Percentiles rank a stretch among this genome's conserved stretches.
phyloP scores from a whole-genome alignment of 83 land plant species.

The Thuja plicata region DNA sequence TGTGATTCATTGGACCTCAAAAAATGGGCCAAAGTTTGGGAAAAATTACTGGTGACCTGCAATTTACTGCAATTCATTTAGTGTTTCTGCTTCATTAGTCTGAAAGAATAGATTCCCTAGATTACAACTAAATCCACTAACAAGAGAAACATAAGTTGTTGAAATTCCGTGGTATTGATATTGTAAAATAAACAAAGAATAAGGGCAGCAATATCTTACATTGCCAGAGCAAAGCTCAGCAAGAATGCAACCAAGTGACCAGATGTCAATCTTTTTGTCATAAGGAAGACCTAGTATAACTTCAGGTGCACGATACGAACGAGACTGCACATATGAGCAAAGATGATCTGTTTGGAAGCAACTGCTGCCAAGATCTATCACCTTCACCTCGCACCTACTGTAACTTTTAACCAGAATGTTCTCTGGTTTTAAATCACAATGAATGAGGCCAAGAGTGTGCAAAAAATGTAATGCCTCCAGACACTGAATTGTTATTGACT shows the following conservation, averaged over 20 bases:
- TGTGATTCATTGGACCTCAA: too few relatives aligned
- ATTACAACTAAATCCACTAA: neutral
- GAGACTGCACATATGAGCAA: constrained; percentile 88
- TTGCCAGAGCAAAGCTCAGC: constrained; percentile 95
- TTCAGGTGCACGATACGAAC: constrained; percentile 92
- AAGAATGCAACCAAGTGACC: constrained; percentile 92
- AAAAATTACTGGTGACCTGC: too few relatives aligned
- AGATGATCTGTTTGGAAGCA: constrained; percentile 88
- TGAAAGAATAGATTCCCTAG: neutral
- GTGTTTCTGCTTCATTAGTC: too few relatives aligned
- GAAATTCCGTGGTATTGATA: neutral
- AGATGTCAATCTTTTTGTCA: constrained; percentile 84
- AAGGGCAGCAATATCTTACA: constrained; percentile 50
- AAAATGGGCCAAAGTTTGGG: too few relatives aligned
- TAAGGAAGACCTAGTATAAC: constrained; percentile 86
- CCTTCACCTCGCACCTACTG: constrained; percentile 89
- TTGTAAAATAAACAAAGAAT: neutral
- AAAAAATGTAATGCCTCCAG: constrained; percentile 82
- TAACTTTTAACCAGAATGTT: constrained; percentile 84
- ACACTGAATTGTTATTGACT: constrained; percentile 88
- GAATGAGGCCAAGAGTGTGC: constrained; percentile 85
- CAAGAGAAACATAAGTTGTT: neutral
- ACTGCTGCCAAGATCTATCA: constrained; percentile 83
- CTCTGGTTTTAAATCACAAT: constrained; percentile 87
- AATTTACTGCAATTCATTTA: too few relatives aligned